Percentiles rank a stretch among this genome's conserved stretches.
Conservation (phyloP, 2,329 filamentous ascomycete genomes). For the Neocucurbitaria cava region DNA sequence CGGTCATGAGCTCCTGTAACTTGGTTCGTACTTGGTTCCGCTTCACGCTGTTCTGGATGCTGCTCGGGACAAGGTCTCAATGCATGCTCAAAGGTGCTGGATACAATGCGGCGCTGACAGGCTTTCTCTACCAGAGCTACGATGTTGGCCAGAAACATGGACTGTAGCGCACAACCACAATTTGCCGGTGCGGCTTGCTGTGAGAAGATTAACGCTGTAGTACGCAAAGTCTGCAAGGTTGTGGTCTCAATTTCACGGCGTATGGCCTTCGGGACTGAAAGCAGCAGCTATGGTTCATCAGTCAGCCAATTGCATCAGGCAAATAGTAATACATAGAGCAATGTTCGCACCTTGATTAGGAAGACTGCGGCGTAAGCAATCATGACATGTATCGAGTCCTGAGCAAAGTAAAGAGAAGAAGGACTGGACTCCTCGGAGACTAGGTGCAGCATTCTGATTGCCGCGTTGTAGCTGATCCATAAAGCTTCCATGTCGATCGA, state of each 20-base stretch:
- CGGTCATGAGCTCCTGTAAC: no score
- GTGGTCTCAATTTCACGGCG: conserved; percentile 5
- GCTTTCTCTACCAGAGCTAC: not conserved
- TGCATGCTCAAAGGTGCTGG: no score
- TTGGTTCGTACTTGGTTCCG: no score
- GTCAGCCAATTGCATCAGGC: not conserved
- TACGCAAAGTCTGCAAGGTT: conserved; percentile 2
- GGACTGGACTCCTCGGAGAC: conserved; percentile 2
- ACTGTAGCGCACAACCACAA: conserved; percentile 3
- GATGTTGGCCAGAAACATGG: conserved; percentile 4
- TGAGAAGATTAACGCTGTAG: not conserved
- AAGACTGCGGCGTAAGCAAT: conserved; percentile 18
- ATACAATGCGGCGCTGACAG: no score
- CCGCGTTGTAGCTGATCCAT: conserved; percentile 14
- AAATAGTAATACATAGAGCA: not conserved
- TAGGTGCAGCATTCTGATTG: conserved; percentile 10
- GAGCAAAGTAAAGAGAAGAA: conserved; percentile 14
- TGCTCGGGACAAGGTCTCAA: no score
- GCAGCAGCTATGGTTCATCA: not conserved
- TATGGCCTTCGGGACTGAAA: conserved; percentile 1
- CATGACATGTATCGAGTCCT: conserved; percentile 17
- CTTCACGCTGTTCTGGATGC: no score
- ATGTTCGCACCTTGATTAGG: conserved; percentile 13
- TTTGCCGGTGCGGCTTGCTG: not conserved
- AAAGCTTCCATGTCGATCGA: conserved; percentile 15